A percentile compares a stretch with the other conserved stretches of the same genome.
Conservation (phyloP, 768 basidiomycete genomes). For the Rhizopogon rudus region DNA sequence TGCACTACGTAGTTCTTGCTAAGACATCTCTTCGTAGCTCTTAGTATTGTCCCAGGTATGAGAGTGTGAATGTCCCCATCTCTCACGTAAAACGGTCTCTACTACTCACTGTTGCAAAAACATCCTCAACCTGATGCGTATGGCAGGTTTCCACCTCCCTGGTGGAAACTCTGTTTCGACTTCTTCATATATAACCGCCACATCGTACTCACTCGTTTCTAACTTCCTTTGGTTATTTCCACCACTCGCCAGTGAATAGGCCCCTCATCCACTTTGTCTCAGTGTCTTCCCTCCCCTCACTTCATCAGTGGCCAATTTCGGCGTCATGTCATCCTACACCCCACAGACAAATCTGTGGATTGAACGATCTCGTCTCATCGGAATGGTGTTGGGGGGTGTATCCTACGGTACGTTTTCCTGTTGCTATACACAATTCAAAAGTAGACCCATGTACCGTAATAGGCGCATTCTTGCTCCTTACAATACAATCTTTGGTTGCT, state of each 20-base stretch:
- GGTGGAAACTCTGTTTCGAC: no score
- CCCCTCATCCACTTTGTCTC: neutral
- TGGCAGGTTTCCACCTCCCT: no score
- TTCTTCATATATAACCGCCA: neutral
- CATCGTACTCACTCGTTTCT: neutral
- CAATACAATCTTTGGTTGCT: neutral
- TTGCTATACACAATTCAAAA: neutral
- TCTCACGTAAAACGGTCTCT: no score
- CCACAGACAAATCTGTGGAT: slow-evolving; percentile 16
- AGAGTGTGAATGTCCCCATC: no score
- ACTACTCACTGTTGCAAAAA: no score
- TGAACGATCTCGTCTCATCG: slow-evolving; percentile 20
- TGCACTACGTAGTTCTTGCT: neutral
- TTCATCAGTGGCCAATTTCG: neutral
- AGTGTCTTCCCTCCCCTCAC: no score
- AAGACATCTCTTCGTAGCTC: neutral
- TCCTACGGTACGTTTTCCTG: slow-evolving; percentile 13
- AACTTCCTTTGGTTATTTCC: neutral
- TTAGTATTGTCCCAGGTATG: neutral
- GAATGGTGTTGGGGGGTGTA: slow-evolving; percentile 11
- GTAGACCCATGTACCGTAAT: neutral
- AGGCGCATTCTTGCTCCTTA: slow-evolving; percentile 14
- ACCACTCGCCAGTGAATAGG: neutral
- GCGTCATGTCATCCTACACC: slow-evolving; percentile 15
- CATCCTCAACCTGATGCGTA: no score